Evolutionary conservation across 768 basidiomycete species (phyloP).

Genomic region (Clitopilus hobsonii): DNA sequence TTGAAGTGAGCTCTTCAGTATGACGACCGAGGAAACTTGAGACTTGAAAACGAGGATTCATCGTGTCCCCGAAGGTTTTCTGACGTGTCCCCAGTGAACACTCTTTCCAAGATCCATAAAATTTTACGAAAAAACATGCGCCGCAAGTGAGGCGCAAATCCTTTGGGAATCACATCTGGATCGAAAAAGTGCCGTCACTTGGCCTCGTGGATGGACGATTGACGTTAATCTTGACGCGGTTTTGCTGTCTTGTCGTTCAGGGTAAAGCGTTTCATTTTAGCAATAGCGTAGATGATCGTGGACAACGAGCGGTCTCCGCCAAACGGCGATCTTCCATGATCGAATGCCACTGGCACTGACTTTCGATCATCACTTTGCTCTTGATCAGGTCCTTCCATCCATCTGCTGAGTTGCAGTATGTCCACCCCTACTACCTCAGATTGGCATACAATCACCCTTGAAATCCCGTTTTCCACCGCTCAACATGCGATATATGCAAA

Average conservation of each 20-base stretch:
- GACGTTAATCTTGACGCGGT: not conserved
- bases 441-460: conserved; percentile 62
- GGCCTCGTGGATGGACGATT: not conserved
- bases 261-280: too few relatives aligned
- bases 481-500: conserved; percentile 80
- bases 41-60: too few relatives aligned
- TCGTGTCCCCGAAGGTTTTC: not conserved
- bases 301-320: too few relatives aligned
- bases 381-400: too few relatives aligned
- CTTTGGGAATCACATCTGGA: not conserved
- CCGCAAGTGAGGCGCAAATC: not conserved
- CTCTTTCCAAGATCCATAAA: too few relatives aligned
- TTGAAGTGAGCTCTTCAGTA: not conserved
- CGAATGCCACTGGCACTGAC: too few relatives aligned
- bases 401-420: too few relatives aligned
- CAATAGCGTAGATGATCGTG: not conserved
- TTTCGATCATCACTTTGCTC: too few relatives aligned
- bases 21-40: too few relatives aligned
- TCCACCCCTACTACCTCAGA: conserved; percentile 10
- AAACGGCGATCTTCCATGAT: too few relatives aligned
- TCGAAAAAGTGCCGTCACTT: too few relatives aligned
- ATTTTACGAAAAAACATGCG: not conserved
- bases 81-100: not conserved
- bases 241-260: not conserved
- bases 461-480: conserved; percentile 70